Evolutionary conservation across 2,329 filamentous ascomycete genomes (phyloP).

Genomic region (Westerdykella aurantiaca): DNA sequence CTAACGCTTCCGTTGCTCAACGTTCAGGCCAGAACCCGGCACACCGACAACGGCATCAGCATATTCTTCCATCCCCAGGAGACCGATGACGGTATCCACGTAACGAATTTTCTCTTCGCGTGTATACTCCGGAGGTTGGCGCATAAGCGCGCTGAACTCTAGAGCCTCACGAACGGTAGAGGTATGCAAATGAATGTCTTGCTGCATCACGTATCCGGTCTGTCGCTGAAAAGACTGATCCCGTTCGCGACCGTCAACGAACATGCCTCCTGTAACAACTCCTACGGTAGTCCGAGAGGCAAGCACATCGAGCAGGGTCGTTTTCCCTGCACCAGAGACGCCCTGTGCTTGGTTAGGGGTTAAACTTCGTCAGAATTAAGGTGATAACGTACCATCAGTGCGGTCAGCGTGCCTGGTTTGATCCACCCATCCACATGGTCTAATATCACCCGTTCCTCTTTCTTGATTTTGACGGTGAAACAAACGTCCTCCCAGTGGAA

Average conservation of each 20-base stretch:
- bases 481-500: conserved; percentile 31
- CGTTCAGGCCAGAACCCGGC: conserved; percentile 50
- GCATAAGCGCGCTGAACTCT: conserved; percentile 53
- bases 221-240: conserved; percentile 80
- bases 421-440: conserved; percentile 51
- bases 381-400: conserved; percentile 34
- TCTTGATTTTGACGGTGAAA: conserved; percentile 28
- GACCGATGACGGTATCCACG: conserved; percentile 53
- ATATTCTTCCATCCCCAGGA: conserved; percentile 55
- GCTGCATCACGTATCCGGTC: conserved; percentile 83
- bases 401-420: conserved; percentile 47
- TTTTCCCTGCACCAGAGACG: conserved; percentile 83
- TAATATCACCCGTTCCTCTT: conserved; percentile 44
- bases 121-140: conserved; percentile 50
- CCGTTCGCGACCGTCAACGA: conserved; percentile 35
- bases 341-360: conserved; percentile 43
- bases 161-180: conserved; percentile 70
- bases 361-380: not conserved
- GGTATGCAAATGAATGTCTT: conserved; percentile 76
- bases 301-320: conserved; percentile 78
- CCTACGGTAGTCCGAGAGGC: conserved; percentile 22
- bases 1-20: conserved; percentile 44
- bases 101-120: conserved; percentile 54
- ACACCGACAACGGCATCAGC: conserved; percentile 56
- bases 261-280: conserved; percentile 22